Conservation (phyloP, 1,284 basidiomycete genomes). For the Austroboletus novae-zelandiae region DNA sequence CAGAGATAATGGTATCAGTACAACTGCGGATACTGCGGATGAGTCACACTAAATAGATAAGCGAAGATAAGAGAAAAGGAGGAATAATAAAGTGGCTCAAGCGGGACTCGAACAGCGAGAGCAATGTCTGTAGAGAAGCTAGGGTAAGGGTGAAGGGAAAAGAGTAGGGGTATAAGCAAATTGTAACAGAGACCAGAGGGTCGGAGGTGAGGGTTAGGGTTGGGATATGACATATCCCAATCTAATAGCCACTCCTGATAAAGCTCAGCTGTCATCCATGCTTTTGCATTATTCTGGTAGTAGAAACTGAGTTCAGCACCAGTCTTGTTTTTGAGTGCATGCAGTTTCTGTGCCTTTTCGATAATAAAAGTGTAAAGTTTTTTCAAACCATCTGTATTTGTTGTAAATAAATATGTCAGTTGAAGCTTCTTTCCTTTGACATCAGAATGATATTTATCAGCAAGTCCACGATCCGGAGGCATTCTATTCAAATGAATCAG, state of each 20-base stretch:
- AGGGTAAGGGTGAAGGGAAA: too few species aligned
- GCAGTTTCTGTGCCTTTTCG: conserved; percentile 19
- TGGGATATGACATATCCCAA: conserved; percentile 4
- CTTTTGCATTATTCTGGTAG: conserved; percentile 25
- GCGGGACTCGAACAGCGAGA: too few species aligned
- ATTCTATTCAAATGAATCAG: neutral
- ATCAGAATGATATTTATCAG: neutral
- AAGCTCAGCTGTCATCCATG: conserved; percentile 26
- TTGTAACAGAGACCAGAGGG: too few species aligned
- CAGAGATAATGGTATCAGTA: too few species aligned
- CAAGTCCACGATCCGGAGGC: conserved; percentile 1
- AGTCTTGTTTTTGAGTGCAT: conserved; percentile 17
- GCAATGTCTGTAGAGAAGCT: too few species aligned
- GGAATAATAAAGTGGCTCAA: too few species aligned
- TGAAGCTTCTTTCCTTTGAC: neutral
- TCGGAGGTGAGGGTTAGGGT: too few species aligned
- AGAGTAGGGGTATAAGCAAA: too few species aligned
- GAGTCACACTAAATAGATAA: too few species aligned
- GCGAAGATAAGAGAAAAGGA: too few species aligned
- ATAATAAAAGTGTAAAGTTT: conserved; percentile 23
- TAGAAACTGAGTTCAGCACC: conserved; percentile 18
- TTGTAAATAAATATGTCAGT: conserved; percentile 18
- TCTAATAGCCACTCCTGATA: conserved; percentile 14
- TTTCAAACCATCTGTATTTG: conserved; percentile 24
- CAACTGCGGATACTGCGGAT: too few species aligned